These are phyloP conservation scores for Serendipita vermifera DNA, from an alignment of 768 basidiomycete species.

Conservation along the genomic window DNA sequence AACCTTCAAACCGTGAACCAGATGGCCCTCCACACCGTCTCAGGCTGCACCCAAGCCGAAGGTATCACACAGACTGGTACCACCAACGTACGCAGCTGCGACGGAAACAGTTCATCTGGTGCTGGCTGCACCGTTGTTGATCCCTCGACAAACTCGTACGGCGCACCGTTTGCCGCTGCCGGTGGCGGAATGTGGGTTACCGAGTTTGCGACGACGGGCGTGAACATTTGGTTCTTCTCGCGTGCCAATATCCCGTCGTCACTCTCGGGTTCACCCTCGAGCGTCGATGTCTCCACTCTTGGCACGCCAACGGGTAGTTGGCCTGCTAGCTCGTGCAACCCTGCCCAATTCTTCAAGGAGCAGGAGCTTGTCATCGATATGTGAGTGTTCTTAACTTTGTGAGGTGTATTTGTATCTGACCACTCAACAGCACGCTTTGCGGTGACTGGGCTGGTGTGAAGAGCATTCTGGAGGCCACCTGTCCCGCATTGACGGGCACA, in stretches of 20 bases:
- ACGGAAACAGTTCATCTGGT: constrained; percentile 45
- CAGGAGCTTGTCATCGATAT: constrained; percentile 50
- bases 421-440: constrained; percentile 16
- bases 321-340: constrained; percentile 40
- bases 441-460: constrained; percentile 15
- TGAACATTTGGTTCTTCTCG: constrained; percentile 20
- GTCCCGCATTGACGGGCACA: constrained; percentile 14
- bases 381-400: too few species aligned
- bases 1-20: constrained; percentile 53
- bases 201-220: constrained; percentile 50
- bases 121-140: constrained; percentile 42
- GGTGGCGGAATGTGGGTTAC: constrained; percentile 68
- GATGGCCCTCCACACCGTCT: constrained; percentile 55
- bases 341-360: too few species aligned
- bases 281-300: constrained; percentile 34
- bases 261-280: constrained; percentile 36
- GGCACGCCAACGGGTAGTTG: constrained; percentile 62
- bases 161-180: constrained; percentile 47
- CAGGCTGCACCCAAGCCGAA: constrained; percentile 14
- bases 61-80: constrained; percentile 17
- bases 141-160: constrained; percentile 44
- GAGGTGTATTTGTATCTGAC: too few species aligned
- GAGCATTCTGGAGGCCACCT: constrained; percentile 9
- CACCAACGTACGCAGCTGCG: constrained; percentile 24
- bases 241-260: constrained; percentile 36